These are phyloP conservation scores for Penicillium cataractarum DNA, from an alignment of 495 filamentous ascomycete genomes.

Conservation along the genomic window DNA sequence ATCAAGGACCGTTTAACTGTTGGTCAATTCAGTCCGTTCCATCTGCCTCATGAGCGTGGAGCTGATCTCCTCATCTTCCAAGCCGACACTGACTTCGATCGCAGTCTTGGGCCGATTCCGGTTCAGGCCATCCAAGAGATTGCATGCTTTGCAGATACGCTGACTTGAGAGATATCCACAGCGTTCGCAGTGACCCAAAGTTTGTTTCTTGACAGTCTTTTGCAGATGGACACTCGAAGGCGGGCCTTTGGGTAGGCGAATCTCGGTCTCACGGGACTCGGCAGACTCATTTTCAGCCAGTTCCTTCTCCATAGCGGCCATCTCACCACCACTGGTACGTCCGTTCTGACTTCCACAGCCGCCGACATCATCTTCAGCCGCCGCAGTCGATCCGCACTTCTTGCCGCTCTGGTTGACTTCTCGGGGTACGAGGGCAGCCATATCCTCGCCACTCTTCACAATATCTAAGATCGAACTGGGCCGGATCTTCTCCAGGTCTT, in stretches of 20 bases:
- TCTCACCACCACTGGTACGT: conserved; percentile 73
- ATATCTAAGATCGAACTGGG: conserved; percentile 95
- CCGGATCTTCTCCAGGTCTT: conserved; percentile 88
- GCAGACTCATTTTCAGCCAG: conserved; percentile 70
- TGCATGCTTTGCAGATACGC: conserved; percentile 92
- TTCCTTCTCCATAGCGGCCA: conserved; percentile 89
- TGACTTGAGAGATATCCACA: conserved; percentile 98
- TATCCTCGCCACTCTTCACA: conserved; percentile 92
- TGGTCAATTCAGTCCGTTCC: conserved; percentile 55
- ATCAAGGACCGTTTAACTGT: conserved; percentile 20
- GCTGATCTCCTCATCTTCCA: conserved; percentile 59
- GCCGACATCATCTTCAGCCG: conserved; percentile 63
- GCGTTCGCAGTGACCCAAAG: conserved; percentile 78
- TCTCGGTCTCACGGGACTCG: conserved; percentile 69
- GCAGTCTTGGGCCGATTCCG: conserved; percentile 82
- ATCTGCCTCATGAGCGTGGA: conserved; percentile 58
- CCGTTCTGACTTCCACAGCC: conserved; percentile 80
- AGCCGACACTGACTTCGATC: conserved; percentile 58
- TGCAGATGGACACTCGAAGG: conserved; percentile 21
- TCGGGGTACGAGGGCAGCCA: conserved; percentile 81
- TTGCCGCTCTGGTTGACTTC: conserved; percentile 44
- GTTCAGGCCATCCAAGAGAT: conserved; percentile 86
- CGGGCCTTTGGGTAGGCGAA: conserved; percentile 50
- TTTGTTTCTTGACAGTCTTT: conserved; percentile 61
- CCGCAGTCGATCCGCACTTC: conserved; percentile 35